Base-by-base conservation (phyloP, 306 rosid species). In the Gynostemma pentaphyllum region DNA sequence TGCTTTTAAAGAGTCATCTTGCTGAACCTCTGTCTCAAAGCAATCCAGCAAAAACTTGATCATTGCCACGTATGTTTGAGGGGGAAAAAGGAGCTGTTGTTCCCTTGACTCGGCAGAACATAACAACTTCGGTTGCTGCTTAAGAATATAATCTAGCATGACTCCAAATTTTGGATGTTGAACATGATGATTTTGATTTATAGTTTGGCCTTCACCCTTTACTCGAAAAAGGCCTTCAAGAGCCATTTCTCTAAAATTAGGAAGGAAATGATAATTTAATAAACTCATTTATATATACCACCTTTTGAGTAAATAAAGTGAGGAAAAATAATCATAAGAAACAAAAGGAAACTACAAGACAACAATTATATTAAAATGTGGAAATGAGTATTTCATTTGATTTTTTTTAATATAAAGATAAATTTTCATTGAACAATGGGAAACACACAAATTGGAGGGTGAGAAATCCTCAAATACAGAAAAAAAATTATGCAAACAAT, bases 221-320 rank as follows among this genome's bases (percentile, higher is more conserved):
- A 39, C 75, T 57, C 77, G 83, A 74, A 75, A 28, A 67, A 91
- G 98, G 50, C 98, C 94, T 76, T 88, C 95, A 73, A 80, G 83
- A 68, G 98, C 96, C 78, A 92, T 80, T 75, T 92, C 96, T 81
- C 98, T 91, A 74, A 69, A 67, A 59, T 45, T n/a, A n/a, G n/a
- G n/a, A 22, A 39, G 10, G 29, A 74, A 69, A 76, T 19, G 14
- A 42, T 59, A 34, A 57, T 57, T 32, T 19, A 36, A 57, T 45
- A 37, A 59, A 37, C 10, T 37, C n/a, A 4, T 24, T 59, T 19
- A 15, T 11, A 41, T 37, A 39, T 30, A 36, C 22, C 2, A 57
- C 64, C 9, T 10, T 12, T 51, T 11, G 42, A 57, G 29, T 32
- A 10, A 57, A 57, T 18, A n/a, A n/a, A n/a, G 64, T n/a, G 45